Evolutionary conservation across 2,329 filamentous ascomycete genomes (phyloP).

Genomic region (Parascedosporium putredinis): DNA sequence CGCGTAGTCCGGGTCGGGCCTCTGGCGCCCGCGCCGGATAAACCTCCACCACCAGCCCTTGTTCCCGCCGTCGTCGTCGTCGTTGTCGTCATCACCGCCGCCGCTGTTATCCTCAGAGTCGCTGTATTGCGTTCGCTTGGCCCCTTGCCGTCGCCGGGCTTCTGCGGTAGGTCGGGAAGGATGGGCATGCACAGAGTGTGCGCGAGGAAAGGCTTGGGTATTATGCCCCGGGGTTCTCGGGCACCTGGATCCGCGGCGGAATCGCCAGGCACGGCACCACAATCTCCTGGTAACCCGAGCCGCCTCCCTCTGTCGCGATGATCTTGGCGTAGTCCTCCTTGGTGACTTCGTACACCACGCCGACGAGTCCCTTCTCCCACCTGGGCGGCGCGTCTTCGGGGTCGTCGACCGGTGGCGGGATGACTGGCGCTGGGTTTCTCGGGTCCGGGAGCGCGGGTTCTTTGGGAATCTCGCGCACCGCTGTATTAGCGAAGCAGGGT

Average conservation of each 20-base stretch:
- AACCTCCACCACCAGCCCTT: constrained; percentile 35
- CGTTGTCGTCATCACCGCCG: constrained; percentile 4
- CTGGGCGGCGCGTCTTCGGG: constrained; percentile 12
- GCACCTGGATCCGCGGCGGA: constrained; percentile 46
- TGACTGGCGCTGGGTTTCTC: constrained; percentile 8
- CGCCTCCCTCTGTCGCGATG: constrained; percentile 82
- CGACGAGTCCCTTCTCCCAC: constrained; percentile 78
- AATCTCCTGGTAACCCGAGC: constrained; percentile 74
- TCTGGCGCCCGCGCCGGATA: constrained; percentile 28
- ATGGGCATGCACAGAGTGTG: constrained; percentile 72
- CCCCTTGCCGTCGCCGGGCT: constrained; percentile 20
- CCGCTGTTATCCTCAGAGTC: constrained; percentile 7
- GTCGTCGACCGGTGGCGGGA: constrained; percentile 9
- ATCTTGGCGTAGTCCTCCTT: constrained; percentile 72
- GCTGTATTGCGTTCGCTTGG: too few species aligned
- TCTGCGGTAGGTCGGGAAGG: constrained; percentile 24
- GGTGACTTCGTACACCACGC: constrained; percentile 93
- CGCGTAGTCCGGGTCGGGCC: constrained; percentile 61
- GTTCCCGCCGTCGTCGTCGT: background rate
- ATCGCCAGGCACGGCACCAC: constrained; percentile 68
- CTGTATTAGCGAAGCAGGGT: constrained; percentile 84
- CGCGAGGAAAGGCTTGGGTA: constrained; percentile 61
- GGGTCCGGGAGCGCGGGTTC: constrained; percentile 19
- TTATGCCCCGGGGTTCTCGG: constrained; percentile 48
- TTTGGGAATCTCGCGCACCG: constrained; percentile 43